Base-by-base conservation (phyloP, 352 stramenopile genomes). In the Paralagenidium karlingii region DNA sequence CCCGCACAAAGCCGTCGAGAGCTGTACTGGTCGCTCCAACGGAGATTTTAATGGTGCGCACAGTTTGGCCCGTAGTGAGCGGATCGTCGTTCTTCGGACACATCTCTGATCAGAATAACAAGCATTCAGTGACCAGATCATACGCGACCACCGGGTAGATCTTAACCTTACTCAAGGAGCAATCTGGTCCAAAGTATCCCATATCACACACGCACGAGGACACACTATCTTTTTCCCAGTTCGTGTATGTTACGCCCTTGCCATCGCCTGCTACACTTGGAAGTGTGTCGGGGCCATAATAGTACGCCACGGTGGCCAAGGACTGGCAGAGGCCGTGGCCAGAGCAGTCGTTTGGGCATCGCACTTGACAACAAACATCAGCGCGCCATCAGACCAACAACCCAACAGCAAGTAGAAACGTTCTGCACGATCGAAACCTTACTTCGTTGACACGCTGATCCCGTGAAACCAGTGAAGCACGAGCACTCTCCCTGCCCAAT, bases 41-140 rank as follows among this genome's bases (percentile, higher is more conserved):
- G 15, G 54, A 62, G 25, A 89, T 65, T 24, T 56, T 57, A 49
- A 85, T 85, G 0, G 55, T 59, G 11, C 75, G 68, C 37, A 64
- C 71, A 7, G 41, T 49, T 57, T 94, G 78, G 5, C 60, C 43
- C 3, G 70, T 73, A 5, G 80, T 91, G 8, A 94, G 47, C 1
- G 75, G 80, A 36, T 94, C 74, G 47, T 95, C 77, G 24, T 82
- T 81, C 61, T 91, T 90, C 8, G 77, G 70, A 29, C 82, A 93
- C 69, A 90, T 89, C 16, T 62, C 63, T 81, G 28, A 24, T 31
- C 16, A 2, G 9, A 13, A 26, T 30, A 45, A 29, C 10, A 21
- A 18, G 18, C 20, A 25, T 32, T 34, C 13, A 30, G n/a, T 3
- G 11, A 20, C 20, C 33, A 6, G 8, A 21, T 27, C 4, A 2